Conservation (phyloP, 1,284 basidiomycete genomes). For the Fomitiporia mediterranea region DNA sequence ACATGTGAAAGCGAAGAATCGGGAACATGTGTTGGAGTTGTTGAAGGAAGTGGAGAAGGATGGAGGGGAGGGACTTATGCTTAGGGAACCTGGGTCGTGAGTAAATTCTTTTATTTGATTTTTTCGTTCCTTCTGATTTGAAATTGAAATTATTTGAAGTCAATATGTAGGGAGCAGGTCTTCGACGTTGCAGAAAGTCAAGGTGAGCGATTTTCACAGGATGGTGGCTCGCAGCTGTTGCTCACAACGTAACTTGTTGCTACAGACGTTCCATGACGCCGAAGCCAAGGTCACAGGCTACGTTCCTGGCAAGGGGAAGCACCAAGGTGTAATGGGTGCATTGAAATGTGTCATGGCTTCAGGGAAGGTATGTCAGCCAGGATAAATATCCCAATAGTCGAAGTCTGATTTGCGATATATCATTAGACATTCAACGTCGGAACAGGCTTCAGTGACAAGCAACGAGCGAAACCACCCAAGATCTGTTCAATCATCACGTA, state of each 20-base stretch:
- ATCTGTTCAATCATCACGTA: constrained; percentile 59
- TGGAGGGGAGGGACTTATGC: constrained; percentile 67
- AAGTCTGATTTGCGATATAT: neutral
- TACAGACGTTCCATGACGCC: constrained; percentile 58
- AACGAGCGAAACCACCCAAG: constrained; percentile 49
- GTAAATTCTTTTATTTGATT: constrained; percentile 23
- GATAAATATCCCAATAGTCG: neutral
- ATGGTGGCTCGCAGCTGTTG: neutral
- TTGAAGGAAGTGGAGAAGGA: constrained; percentile 50
- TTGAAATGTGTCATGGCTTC: constrained; percentile 60
- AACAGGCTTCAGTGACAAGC: constrained; percentile 49
- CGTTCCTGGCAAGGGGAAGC: constrained; percentile 50
- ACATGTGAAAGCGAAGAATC: constrained; percentile 44
- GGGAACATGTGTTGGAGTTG: constrained; percentile 49
- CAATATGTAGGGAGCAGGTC: constrained; percentile 53
- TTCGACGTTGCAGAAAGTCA: constrained; percentile 55
- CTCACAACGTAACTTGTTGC: no score
- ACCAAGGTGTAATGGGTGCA: constrained; percentile 49
- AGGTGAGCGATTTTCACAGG: constrained; percentile 32
- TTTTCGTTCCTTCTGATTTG: neutral
- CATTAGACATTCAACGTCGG: constrained; percentile 51
- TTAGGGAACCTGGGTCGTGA: constrained; percentile 50
- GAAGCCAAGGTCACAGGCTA: constrained; percentile 61
- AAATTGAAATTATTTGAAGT: constrained; percentile 23
- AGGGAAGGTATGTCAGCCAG: constrained; percentile 42